Conservation (phyloP, 2,329 filamentous ascomycete genomes). For the Calonectria leucothoes region DNA sequence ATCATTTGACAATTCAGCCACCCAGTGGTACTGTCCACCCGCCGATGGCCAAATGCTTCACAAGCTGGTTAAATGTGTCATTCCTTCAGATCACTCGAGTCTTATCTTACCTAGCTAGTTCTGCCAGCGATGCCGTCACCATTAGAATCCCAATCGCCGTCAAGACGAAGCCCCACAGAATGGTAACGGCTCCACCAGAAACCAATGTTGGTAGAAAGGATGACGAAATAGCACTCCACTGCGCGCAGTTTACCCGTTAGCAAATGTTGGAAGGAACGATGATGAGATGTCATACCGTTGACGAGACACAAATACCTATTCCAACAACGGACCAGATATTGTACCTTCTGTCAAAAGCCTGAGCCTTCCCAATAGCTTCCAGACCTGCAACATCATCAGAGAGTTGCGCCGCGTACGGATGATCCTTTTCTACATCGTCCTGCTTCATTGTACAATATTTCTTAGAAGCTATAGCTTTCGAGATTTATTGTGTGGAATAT, state of each 20-base stretch:
- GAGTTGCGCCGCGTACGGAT: neutral
- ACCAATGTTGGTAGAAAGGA: slow-evolving; percentile 8
- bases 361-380: slow-evolving; percentile 4
- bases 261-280: too few species aligned
- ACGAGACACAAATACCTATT: slow-evolving; percentile 12
- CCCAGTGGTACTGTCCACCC: slow-evolving; percentile 9
- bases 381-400: slow-evolving; percentile 10
- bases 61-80: neutral
- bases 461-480: neutral
- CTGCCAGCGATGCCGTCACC: neutral
- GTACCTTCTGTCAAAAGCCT: slow-evolving; percentile 16
- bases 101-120: neutral
- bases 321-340: slow-evolving; percentile 13
- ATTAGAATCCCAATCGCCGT: neutral
- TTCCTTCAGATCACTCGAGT: accelerated
- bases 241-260: neutral
- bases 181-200: neutral
- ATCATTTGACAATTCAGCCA: neutral
- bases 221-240: slow-evolving; percentile 6
- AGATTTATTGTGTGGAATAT: too few species aligned
- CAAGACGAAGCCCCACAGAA: slow-evolving; percentile 10
- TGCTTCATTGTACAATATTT: neutral
- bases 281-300: neutral
- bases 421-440: neutral
- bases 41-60: slow-evolving; percentile 2